phyloP scores from a whole-genome alignment of 1,284 basidiomycete genomes.

The Porogramme epimiltina region DNA sequence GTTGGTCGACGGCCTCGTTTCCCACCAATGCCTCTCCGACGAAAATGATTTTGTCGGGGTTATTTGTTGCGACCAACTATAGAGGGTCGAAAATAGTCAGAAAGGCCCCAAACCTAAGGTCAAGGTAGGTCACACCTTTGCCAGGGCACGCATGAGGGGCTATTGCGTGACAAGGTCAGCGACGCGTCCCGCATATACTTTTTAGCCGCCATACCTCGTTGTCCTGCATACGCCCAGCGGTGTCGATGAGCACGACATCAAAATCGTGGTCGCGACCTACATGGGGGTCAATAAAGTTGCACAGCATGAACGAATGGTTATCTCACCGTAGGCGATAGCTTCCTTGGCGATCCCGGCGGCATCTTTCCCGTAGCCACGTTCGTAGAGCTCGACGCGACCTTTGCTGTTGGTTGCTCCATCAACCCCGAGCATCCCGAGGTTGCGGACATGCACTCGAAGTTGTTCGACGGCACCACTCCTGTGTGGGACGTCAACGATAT shows the following conservation, averaged over 20 bases:
- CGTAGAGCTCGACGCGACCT: conserved; percentile 88
- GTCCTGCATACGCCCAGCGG: conserved; percentile 98
- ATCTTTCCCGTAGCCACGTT: conserved; percentile 98
- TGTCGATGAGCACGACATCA: conserved; percentile 95
- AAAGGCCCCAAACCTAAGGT: neutral
- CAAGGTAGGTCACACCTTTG: conserved; percentile 63
- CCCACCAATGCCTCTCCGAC: conserved; percentile 96
- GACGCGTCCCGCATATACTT: neutral
- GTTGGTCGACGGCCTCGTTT: conserved; percentile 95
- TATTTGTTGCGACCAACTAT: conserved; percentile 88
- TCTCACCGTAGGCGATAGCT: conserved; percentile 86
- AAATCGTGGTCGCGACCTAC: conserved; percentile 84
- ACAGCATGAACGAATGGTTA: neutral
- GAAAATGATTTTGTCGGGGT: conserved; percentile 94
- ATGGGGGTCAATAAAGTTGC: neutral
- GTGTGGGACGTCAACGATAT: neutral
- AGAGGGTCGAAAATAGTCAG: neutral
- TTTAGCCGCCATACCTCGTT: conserved; percentile 72
- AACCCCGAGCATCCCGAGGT: conserved; percentile 85
- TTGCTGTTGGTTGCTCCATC: conserved; percentile 70
- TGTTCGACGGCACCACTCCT: conserved; percentile 98
- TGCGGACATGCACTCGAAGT: conserved; percentile 93
- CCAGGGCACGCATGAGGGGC: conserved; percentile 97
- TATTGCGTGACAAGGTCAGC: conserved; percentile 29
- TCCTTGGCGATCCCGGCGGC: conserved; percentile 97